Base-by-base conservation (phyloP, 495 filamentous ascomycete genomes). In the Bombardia bombarda region DNA sequence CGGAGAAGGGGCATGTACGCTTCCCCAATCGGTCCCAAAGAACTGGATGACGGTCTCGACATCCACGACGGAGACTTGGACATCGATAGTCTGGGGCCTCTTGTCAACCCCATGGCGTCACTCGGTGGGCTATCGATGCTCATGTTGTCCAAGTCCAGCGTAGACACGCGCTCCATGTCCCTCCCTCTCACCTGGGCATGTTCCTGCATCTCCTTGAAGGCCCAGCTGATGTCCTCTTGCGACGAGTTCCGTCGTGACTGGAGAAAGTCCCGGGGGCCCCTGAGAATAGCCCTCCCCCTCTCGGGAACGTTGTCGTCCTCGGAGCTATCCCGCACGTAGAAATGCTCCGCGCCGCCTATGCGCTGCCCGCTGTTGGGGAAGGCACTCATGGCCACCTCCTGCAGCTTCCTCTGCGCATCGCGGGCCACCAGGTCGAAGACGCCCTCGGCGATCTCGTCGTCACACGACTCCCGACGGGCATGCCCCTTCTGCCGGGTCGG, bases 361-460 rank as follows among this genome's bases (percentile, higher is more conserved):
- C 62, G 62, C 28, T 62, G 51, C 17, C 60, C 58, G 38, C 60
- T 65, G 60, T 72, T 72, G 46, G 69, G 67, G 49, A 72, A 72
- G 26, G 68, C 67, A 35, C 67, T 65, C 60, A 73, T 62, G 51
- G 66, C 67, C 40, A 63, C 53, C 57, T 73, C 63, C 32, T 70
- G 57, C 41, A 73, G 55, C 56, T 90, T 81, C 57, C 78, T 78
- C 57, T 90, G 80, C 12, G 85, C 85, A 45, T 85, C 82, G 39
- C 74, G 76, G 30, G 84, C 83, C 17, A 86, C 85, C 39, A 94
- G 65, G 17, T 82, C 78, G 14, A 90, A 73, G 31, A 94, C 61
- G 50, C 87, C 89, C 10, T 80, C 80, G 33, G 81, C 80, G 44
- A 84, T 80, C 45, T 76, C 69, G 26, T 80, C 80, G 60, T 90